A percentile compares a stretch with the other conserved stretches of the same genome.
phyloP scores from a whole-genome alignment of 495 filamentous ascomycete genomes.

The Hyaloscypha finlandica region DNA sequence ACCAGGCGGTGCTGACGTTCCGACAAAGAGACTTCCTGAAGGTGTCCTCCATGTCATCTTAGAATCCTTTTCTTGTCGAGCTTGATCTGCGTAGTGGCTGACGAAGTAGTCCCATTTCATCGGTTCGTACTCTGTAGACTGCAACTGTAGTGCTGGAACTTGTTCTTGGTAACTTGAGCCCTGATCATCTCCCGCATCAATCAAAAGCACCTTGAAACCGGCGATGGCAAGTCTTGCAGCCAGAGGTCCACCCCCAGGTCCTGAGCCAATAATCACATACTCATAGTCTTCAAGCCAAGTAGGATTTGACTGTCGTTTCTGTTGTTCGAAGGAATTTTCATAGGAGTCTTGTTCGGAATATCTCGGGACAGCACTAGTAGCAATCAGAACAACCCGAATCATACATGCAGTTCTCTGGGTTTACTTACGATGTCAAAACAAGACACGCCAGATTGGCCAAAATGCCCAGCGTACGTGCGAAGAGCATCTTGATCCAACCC shows the following conservation, averaged over 20 bases:
- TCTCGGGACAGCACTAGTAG: too few relatives aligned
- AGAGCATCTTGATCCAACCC: too few relatives aligned
- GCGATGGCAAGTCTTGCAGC: conserved; percentile 63
- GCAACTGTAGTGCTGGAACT: conserved; percentile 42
- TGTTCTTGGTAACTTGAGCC: conserved; percentile 25
- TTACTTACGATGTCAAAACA: too few relatives aligned
- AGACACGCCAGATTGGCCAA: too few relatives aligned
- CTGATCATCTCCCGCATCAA: conserved; percentile 67
- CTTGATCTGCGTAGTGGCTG: conserved; percentile 45
- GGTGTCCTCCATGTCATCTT: conserved; percentile 49
- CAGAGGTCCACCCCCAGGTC: conserved; percentile 64
- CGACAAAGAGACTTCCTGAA: conserved; percentile 42
- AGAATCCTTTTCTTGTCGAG: conserved; percentile 41
- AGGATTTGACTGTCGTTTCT: not conserved
- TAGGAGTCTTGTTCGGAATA: too few relatives aligned
- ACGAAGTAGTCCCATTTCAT: conserved; percentile 52
- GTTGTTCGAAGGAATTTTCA: too few relatives aligned
- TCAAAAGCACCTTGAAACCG: conserved; percentile 59
- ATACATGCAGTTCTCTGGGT: too few relatives aligned
- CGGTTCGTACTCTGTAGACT: conserved; percentile 42
- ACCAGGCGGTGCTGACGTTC: conserved; percentile 41
- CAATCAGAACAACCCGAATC: too few relatives aligned
- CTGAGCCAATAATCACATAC: conserved; percentile 67
- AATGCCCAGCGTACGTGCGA: too few relatives aligned
- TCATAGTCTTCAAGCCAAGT: conserved; percentile 46